Base-by-base conservation (phyloP, 106 monocot species). In the Platanthera guangdongensis region DNA sequence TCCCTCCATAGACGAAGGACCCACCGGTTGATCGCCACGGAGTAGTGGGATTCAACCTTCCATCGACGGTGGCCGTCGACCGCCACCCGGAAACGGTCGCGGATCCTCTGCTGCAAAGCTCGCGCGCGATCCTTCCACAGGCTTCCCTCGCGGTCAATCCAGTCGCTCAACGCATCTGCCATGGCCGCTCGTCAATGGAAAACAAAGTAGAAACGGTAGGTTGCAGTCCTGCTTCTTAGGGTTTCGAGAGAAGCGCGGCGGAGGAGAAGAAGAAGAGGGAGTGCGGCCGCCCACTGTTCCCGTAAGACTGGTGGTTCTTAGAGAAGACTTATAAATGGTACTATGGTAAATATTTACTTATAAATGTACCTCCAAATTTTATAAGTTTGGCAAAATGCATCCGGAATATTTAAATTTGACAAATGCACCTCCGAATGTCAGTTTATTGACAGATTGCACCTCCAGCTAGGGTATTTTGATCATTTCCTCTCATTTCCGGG, bases 1-100 rank as follows among this genome's bases (percentile, higher is more conserved):
- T 90, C 52, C 80, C 12, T 47, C 39, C 80, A 84, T 63, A 73
- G 52, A 49, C 85, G 91, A 53, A 73, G 73, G 76, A 85, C 62
- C 91, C 85, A 89, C 10, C 87, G 80, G 63, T 59, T 78, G 47
- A 94, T 18, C 28, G 87, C 52, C 14, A 25, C n/a, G 3, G 84
- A 74, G 74, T 75, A 78, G 74, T 84, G 86, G 0, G 84, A 76
- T 45, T 73, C 84, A 57, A 69, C 52, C 15, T 77, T 72, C 82
- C 85, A 79, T 4, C 71, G 80, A 28, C 84, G 85, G 73, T 82
- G 91, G 14, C 87, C 85, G 52, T 94, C 87, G 4, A 94, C 91
- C 9, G 91, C 91, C 47, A 89, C 88, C 7, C 91, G 86, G 78
- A 94, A 91, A 16, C 94, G 84, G 83, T 87, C 85, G 0, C 91